Base-by-base conservation (phyloP, 2,329 filamentous ascomycete genomes). In the Ophiostoma tasmaniense region DNA sequence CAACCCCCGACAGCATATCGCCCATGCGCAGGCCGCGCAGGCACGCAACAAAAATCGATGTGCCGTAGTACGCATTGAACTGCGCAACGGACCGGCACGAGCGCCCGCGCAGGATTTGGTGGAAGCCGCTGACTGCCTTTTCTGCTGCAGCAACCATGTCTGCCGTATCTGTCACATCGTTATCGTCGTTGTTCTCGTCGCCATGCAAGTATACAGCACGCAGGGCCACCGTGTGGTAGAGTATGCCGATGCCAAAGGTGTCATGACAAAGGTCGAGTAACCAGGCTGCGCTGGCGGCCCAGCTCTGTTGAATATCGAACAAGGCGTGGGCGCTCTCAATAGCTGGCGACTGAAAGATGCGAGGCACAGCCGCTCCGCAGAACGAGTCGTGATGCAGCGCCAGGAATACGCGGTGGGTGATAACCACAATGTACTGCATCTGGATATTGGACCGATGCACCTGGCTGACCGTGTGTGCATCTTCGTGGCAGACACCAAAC, bases 231-330 rank as follows among this genome's bases (percentile, higher is more conserved):
- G 72, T 66, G 55, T 73, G 66, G 67, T 74, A 73, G 14, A 73
- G 64, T 61, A 75, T 69, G 0, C 74, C 74, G 0, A 71, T 71
- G 13, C 68, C 71, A 64, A 75, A 75, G 69, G 74, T 72, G 64
- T 74, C 74, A 50, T 73, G 73, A 68, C 73, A 74, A 3, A 76
- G 66, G 55, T 75, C 71, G 6, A 74, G 61, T 2, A 76, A 71
- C 72, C 74, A 75, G 39, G 50, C 39, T 0, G 55, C 64, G 45
- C 20, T n/a, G 5, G 69, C 28, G 1, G 66, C 66, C 72, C 74
- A 74, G 2, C 65, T 45, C 28, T 71, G 69, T 42, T 76, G 74
- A 11, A 72, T 73, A 1, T 66, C 65, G 17, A 76, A 28, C 61
- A 64, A 22, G 30, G 33, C 61, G 5, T n/a, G 30, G 20, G 61